phyloP scores from a whole-genome alignment of 768 basidiomycete genomes.

The Tricholoma saponaceum region DNA sequence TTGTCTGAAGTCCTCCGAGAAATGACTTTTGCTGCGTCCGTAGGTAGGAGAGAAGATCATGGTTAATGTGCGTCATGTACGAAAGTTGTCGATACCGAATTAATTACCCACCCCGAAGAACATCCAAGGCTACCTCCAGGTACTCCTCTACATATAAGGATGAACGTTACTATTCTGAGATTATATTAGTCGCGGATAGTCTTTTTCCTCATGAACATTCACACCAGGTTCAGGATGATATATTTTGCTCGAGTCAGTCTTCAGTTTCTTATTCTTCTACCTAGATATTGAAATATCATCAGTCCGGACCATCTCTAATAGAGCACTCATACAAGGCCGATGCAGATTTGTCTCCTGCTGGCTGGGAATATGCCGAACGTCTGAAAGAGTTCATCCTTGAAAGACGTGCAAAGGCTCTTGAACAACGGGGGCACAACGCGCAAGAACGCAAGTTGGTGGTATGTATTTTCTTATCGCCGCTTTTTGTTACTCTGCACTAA shows the following conservation, averaged over 20 bases:
- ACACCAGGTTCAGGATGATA: constrained; percentile 88
- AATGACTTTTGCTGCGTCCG: neutral
- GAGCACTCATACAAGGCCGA: constrained; percentile 99
- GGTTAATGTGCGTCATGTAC: constrained; percentile 64
- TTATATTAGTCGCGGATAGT: constrained; percentile 78
- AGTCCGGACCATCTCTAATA: constrained; percentile 98
- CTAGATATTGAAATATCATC: constrained; percentile 3
- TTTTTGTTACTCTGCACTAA: neutral
- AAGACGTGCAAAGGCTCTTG: constrained; percentile 70
- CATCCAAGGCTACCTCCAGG: constrained; percentile 87
- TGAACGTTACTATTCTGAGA: constrained; percentile 3
- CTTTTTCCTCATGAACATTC: constrained; percentile 99
- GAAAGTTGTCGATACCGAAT: neutral
- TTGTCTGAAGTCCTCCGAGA: neutral
- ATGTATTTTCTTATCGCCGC: constrained; percentile 20
- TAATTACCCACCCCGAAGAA: constrained; percentile 38
- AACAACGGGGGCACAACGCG: constrained; percentile 64
- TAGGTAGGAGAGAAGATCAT: constrained; percentile 95
- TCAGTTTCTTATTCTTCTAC: neutral
- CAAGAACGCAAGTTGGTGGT: constrained; percentile 64
- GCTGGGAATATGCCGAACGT: constrained; percentile 91
- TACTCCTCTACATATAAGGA: constrained; percentile 21
- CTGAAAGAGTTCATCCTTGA: constrained; percentile 89
- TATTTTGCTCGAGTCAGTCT: constrained; percentile 88
- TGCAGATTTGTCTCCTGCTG: constrained; percentile 90